Base-by-base conservation (phyloP, 148 eudicot species). In the Vaccinium darrowii region DNA sequence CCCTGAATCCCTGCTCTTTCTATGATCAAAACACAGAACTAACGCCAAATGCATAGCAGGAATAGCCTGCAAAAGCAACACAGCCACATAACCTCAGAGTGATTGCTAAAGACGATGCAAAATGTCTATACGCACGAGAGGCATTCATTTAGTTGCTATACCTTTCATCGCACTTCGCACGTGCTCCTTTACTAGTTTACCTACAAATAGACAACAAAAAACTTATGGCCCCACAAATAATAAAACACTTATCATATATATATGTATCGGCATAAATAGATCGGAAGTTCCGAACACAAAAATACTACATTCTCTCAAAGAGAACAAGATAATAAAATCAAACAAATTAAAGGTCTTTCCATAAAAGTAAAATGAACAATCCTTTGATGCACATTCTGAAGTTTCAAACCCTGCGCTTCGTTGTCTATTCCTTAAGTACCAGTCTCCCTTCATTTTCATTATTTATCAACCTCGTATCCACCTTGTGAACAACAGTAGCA, bases 21-120 rank as follows among this genome's bases (percentile, higher is more conserved):
- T 88, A 73, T 95, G 92, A 87, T 97, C 98, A 84, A 97, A 97
- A 84, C 93, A 91, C 51, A 97, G 92, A 86, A 97, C 98, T 78
- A 97, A 89, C 3, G 99, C 98, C 79, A 95, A 86, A 73, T 95
- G 96, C 99, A 97, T 97, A 25, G 94, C 95, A 79, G 98, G 99
- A 88, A 97, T 97, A 78, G 99, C 99, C 99, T 97, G 89, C 88
- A 92, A 86, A 82, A 85, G 30, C 81, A 87, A 63, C 75, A 82
- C 21, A 79, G 69, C 25, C 33, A 16, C 4, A 39, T 78, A 77
- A 39, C 36, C 47, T 88, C 60, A 85, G 76, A 25, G 36, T 33
- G 36, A 33, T 33, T 33, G 36, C 36, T 33, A 33, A 33, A 33
- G 36, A 33, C 36, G 36, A 33, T 1, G 36, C 36, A 33, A 33